These are phyloP conservation scores for Glycyrrhiza uralensis DNA, from an alignment of 306 rosid genomes.

Conservation along the genomic window DNA sequence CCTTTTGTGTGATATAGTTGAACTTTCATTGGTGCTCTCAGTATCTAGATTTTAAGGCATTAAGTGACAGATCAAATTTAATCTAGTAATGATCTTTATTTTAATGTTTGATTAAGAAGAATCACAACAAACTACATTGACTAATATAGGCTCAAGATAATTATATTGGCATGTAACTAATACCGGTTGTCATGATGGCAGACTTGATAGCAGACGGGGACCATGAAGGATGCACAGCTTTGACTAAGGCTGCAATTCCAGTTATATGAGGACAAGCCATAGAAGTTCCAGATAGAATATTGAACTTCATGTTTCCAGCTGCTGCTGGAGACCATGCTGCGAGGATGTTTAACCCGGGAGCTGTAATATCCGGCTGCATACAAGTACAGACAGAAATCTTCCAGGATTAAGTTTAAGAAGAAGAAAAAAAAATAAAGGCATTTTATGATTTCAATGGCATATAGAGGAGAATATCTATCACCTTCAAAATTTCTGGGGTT, in stretches of 20 bases:
- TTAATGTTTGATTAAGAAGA: constrained; percentile 2
- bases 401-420: not conserved
- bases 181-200: constrained; percentile 88
- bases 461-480: constrained; percentile 32
- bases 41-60: not conserved
- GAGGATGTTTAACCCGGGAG: constrained; percentile 79
- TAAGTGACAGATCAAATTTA: not conserved
- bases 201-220: constrained; percentile 73
- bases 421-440: not conserved
- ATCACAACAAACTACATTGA: not conserved
- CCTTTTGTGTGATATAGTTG: not conserved
- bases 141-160: not conserved
- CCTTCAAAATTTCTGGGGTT: constrained; percentile 83
- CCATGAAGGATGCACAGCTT: constrained; percentile 76
- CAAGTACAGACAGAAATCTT: constrained; percentile 26
- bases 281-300: constrained; percentile 73
- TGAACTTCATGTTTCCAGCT: constrained; percentile 44
- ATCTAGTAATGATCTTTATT: not conserved
- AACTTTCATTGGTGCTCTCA: not conserved
- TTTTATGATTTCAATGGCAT: not conserved
- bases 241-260: constrained; percentile 74
- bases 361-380: constrained; percentile 71
- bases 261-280: constrained; percentile 88
- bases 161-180: not conserved
- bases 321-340: constrained; percentile 85